phyloP scores from a whole-genome alignment of 2,329 filamentous ascomycete species.

The Talaromyces pinophilus region DNA sequence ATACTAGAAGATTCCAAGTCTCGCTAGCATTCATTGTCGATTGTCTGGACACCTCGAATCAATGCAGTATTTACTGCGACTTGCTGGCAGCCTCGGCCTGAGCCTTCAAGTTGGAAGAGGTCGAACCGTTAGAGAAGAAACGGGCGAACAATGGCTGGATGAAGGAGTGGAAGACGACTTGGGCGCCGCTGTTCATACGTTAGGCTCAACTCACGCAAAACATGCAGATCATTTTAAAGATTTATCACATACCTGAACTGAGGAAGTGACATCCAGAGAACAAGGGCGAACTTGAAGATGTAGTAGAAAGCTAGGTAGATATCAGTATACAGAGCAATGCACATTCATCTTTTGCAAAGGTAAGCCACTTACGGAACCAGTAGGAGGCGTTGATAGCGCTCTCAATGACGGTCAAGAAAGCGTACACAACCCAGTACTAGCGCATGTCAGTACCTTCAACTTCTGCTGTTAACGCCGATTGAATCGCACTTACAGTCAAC shows the following conservation, averaged over 20 bases:
- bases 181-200: constrained; percentile 69
- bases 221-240: constrained; percentile 28
- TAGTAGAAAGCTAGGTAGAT: constrained; percentile 78
- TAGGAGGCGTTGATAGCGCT: constrained; percentile 67
- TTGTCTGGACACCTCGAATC: constrained; percentile 28
- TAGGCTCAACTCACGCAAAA: constrained; percentile 3
- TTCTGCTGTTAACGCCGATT: not conserved
- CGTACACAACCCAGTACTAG: constrained; percentile 69
- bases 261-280: constrained; percentile 97
- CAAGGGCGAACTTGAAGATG: constrained; percentile 97
- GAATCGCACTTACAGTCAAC: constrained; percentile 56
- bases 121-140: constrained; percentile 78
- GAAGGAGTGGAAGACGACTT: constrained; percentile 96
- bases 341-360: not conserved
- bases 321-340: constrained; percentile 29
- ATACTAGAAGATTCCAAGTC: constrained; percentile 2
- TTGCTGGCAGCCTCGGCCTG: constrained; percentile 73
- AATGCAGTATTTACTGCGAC: constrained; percentile 46
- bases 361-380: constrained; percentile 61
- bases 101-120: constrained; percentile 82
- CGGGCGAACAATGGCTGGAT: constrained; percentile 86
- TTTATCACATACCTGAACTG: constrained; percentile 73
- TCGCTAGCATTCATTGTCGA: not conserved
- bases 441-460: constrained; percentile 3
- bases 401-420: constrained; percentile 66